phyloP scores from a whole-genome alignment of 768 basidiomycete species.

The Podaxis rugospora region DNA sequence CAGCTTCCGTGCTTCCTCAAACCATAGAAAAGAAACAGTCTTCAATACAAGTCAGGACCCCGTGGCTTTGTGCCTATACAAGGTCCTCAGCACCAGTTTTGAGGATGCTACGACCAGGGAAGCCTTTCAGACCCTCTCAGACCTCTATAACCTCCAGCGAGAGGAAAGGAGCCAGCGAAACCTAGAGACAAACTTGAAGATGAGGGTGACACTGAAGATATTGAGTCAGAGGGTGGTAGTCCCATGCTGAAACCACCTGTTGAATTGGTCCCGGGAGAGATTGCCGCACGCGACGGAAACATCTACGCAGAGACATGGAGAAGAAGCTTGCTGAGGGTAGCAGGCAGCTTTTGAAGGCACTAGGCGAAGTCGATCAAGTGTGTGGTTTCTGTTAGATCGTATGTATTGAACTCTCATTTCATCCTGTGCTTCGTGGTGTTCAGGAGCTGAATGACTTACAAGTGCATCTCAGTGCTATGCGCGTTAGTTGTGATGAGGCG shows the following conservation, averaged over 20 bases:
- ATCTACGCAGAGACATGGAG: slow-evolving; percentile 83
- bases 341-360: slow-evolving; percentile 74
- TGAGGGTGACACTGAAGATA: slow-evolving; percentile 30
- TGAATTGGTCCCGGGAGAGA: slow-evolving; percentile 49
- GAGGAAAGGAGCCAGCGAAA: slow-evolving; percentile 28
- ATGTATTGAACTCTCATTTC: slow-evolving; percentile 2
- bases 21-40: slow-evolving; percentile 13
- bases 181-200: slow-evolving; percentile 24
- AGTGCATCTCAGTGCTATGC: slow-evolving; percentile 76
- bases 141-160: slow-evolving; percentile 51
- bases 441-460: slow-evolving; percentile 86
- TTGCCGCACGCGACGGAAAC: slow-evolving; percentile 69
- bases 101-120: slow-evolving; percentile 75
- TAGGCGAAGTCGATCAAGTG: slow-evolving; percentile 89
- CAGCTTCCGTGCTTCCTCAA: not conserved
- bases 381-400: slow-evolving; percentile 25
- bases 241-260: slow-evolving; percentile 13
- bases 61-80: slow-evolving; percentile 83
- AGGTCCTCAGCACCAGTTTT: slow-evolving; percentile 79
- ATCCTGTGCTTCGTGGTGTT: not conserved
- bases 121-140: slow-evolving; percentile 78
- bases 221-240: not conserved
- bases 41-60: slow-evolving; percentile 48
- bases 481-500: slow-evolving; percentile 75
- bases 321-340: slow-evolving; percentile 78